phyloP scores from a whole-genome alignment of 2,329 filamentous ascomycete genomes.

The Hypoxylon sp. region DNA sequence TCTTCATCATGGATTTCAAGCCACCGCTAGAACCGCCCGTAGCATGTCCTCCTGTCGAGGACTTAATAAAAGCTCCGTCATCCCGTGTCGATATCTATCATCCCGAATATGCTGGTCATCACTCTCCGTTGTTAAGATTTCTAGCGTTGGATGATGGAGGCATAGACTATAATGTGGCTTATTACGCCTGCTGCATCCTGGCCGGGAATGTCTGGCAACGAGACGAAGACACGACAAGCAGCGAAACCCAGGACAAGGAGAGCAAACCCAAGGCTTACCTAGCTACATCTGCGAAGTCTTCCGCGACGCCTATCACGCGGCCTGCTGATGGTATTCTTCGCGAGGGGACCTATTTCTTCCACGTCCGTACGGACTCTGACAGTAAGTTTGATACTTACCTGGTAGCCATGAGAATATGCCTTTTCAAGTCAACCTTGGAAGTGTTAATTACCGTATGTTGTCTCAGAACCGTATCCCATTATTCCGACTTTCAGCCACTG shows the following conservation, averaged over 20 bases:
- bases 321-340: slow-evolving; percentile 12
- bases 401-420: not conserved
- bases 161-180: slow-evolving; percentile 18
- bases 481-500: slow-evolving; percentile 22
- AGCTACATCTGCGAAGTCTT: not conserved
- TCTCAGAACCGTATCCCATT: slow-evolving; percentile 8
- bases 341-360: slow-evolving; percentile 1
- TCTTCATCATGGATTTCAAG: not conserved
- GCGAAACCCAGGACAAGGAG: not conserved
- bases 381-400: not conserved
- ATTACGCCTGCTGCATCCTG: too few relatives aligned
- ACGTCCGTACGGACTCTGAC: not conserved
- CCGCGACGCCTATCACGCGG: not conserved
- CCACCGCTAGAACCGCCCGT: not conserved
- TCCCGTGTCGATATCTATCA: slow-evolving; percentile 3
- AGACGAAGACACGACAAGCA: not conserved
- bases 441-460: not conserved
- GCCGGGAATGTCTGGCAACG: slow-evolving; percentile 8
- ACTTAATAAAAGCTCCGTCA: not conserved
- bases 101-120: not conserved
- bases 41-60: not conserved
- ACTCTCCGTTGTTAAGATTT: not conserved
- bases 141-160: slow-evolving; percentile 10
- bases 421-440: not conserved
- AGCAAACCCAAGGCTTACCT: not conserved